These are phyloP conservation scores for Quercus dentata DNA, from an alignment of 306 rosid species.

Conservation along the genomic window DNA sequence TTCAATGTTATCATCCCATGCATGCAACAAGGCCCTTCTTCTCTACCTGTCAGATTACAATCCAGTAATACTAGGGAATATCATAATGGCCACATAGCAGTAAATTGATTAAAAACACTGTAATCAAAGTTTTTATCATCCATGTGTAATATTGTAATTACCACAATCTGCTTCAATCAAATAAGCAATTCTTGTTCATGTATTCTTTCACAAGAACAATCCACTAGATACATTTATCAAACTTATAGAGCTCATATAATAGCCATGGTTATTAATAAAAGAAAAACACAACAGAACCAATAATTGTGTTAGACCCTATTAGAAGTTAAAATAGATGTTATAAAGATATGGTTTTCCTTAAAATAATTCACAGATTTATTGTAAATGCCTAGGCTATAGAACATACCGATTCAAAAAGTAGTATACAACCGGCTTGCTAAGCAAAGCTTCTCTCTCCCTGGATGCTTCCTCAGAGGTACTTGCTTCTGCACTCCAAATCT, in stretches of 20 bases:
- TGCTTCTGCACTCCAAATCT: conserved; percentile 91
- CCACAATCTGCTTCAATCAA: neutral
- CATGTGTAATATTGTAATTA: neutral
- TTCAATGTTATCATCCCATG: neutral
- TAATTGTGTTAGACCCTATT: neutral
- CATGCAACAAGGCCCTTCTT: neutral
- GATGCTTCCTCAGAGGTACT: conserved; percentile 83
- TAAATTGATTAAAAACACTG: neutral
- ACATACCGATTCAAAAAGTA: conserved; percentile 78
- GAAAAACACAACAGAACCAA: neutral
- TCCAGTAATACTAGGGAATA: neutral
- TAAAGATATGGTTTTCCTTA: neutral
- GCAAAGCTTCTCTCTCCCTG: conserved; percentile 88
- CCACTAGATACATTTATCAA: neutral
- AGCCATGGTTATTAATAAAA: neutral
- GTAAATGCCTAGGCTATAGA: conserved; percentile 1
- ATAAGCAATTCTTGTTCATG: neutral
- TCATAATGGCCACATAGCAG: neutral
- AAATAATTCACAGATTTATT: neutral
- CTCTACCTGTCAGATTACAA: neutral
- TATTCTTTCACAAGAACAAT: neutral
- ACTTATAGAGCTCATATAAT: neutral
- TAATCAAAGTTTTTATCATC: neutral
- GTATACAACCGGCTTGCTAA: conserved; percentile 84
- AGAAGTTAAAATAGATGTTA: neutral